These are phyloP conservation scores for Meyerozyma carpophila DNA, from an alignment of 1,139 yeast species.

Conservation along the genomic window DNA sequence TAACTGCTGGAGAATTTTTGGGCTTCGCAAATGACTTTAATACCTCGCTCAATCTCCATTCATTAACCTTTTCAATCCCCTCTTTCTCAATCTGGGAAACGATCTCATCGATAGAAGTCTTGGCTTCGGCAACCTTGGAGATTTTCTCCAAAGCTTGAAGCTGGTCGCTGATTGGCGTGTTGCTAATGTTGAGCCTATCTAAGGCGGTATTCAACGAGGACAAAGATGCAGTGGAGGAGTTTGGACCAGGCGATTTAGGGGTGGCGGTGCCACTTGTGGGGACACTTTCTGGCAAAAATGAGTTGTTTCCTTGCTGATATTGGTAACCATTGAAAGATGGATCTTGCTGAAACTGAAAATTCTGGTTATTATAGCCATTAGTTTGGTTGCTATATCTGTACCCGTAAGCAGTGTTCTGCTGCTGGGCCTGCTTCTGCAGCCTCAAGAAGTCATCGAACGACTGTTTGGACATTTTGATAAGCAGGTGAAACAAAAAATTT, in stretches of 20 bases:
- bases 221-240: slow-evolving; percentile 61
- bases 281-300: slow-evolving; percentile 17
- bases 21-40: slow-evolving; percentile 63
- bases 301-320: neutral
- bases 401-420: slow-evolving; percentile 13
- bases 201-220: slow-evolving; percentile 67
- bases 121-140: slow-evolving; percentile 57
- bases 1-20: slow-evolving; percentile 65
- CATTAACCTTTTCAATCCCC: slow-evolving; percentile 44
- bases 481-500: neutral
- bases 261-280: slow-evolving; percentile 39
- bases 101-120: slow-evolving; percentile 54
- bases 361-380: neutral
- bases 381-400: slow-evolving; percentile 7
- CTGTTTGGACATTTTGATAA: slow-evolving; percentile 21
- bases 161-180: slow-evolving; percentile 64
- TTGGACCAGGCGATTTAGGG: slow-evolving; percentile 31
- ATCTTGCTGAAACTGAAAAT: slow-evolving; percentile 3
- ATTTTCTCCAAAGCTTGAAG: slow-evolving; percentile 54
- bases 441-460: slow-evolving; percentile 31
- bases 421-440: slow-evolving; percentile 19
- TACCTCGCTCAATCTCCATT: slow-evolving; percentile 63
- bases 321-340: slow-evolving; percentile 9
- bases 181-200: slow-evolving; percentile 49
- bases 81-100: slow-evolving; percentile 40